A percentile compares a stretch with the other conserved stretches of the same genome.
phyloP scores from a whole-genome alignment of 1,284 basidiomycete genomes.

The Mycena citricolor region DNA sequence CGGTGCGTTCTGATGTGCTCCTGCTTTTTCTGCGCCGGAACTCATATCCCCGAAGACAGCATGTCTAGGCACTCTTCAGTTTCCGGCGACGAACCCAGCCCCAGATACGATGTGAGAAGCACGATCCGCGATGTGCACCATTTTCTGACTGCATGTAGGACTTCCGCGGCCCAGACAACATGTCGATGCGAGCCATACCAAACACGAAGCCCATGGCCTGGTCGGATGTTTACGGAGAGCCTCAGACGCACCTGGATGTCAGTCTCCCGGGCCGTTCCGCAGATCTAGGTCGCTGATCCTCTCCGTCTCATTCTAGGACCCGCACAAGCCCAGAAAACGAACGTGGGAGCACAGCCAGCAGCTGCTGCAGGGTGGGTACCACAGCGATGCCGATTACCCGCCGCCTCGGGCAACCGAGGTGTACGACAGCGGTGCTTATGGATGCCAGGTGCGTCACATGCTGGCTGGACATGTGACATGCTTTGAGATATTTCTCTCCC shows the following conservation, averaged over 20 bases:
- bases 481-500: conserved; percentile 24
- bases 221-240: conserved; percentile 48
- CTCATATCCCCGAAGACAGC: conserved; percentile 25
- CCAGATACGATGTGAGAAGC: conserved; percentile 33
- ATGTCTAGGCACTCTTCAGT: conserved; percentile 48
- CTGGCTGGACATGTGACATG: too few relatives aligned
- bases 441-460: conserved; percentile 45
- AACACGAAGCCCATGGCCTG: conserved; percentile 52
- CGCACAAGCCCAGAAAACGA: conserved; percentile 48
- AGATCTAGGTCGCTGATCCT: conserved; percentile 22
- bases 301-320: conserved; percentile 34
- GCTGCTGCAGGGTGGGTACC: conserved; percentile 42
- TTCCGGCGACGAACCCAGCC: conserved; percentile 44
- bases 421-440: conserved; percentile 35
- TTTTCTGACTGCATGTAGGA: conserved; percentile 23
- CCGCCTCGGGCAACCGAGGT: conserved; percentile 14
- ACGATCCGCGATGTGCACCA: background rate
- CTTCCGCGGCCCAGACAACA: conserved; percentile 35
- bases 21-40: conserved; percentile 16
- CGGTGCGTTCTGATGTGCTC: conserved; percentile 26
- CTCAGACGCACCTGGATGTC: conserved; percentile 53
- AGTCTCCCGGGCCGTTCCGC: conserved; percentile 22
- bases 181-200: conserved; percentile 39
- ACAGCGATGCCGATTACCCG: conserved; percentile 1
- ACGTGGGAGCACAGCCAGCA: conserved; percentile 55